A percentile compares a stretch with the other conserved stretches of the same genome.
phyloP scores from a whole-genome alignment of 2,329 filamentous ascomycete species.

The Cladosporium oxysporum region DNA sequence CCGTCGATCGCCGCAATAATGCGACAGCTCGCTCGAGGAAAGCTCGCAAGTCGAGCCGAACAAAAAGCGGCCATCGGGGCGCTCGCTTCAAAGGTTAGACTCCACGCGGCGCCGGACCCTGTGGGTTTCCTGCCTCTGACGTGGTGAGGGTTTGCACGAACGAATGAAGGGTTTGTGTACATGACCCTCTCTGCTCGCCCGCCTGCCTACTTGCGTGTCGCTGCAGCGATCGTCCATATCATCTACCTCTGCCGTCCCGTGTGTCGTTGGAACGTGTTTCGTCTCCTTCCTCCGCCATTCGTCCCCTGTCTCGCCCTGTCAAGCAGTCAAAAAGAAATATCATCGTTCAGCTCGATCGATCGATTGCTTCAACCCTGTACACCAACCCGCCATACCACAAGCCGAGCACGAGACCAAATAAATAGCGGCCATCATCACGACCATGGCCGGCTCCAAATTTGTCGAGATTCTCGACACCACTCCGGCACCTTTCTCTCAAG shows the following conservation, averaged over 20 bases:
- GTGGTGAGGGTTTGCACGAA: conserved; percentile 16
- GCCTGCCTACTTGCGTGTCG: conserved; percentile 15
- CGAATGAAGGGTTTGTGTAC: conserved; percentile 14
- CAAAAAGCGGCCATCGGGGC: not conserved
- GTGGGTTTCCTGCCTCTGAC: conserved; percentile 18
- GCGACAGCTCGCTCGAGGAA: not conserved
- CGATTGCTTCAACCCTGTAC: conserved; percentile 1
- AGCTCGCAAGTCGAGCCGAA: conserved; percentile 19
- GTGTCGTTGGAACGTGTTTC: conserved; percentile 12
- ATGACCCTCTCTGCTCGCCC: conserved; percentile 17
- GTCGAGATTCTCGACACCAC: conserved; percentile 39
- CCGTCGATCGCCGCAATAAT: conserved; percentile 9
- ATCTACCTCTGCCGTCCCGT: conserved; percentile 11
- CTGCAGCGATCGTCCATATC: conserved; percentile 14
- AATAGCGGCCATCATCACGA: not conserved
- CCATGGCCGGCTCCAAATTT: conserved; percentile 40
- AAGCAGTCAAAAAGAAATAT: not conserved
- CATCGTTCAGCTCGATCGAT: conserved; percentile 11
- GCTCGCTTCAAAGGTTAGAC: conserved; percentile 14
- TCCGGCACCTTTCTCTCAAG: conserved; percentile 33
- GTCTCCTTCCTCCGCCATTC: not conserved
- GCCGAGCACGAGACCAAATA: not conserved
- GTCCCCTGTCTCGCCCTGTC: not conserved
- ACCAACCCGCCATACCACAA: not conserved
- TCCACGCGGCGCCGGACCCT: conserved; percentile 20